Base-by-base conservation (phyloP, 2,329 filamentous ascomycete species). In the Huntiella bhutanensis region DNA sequence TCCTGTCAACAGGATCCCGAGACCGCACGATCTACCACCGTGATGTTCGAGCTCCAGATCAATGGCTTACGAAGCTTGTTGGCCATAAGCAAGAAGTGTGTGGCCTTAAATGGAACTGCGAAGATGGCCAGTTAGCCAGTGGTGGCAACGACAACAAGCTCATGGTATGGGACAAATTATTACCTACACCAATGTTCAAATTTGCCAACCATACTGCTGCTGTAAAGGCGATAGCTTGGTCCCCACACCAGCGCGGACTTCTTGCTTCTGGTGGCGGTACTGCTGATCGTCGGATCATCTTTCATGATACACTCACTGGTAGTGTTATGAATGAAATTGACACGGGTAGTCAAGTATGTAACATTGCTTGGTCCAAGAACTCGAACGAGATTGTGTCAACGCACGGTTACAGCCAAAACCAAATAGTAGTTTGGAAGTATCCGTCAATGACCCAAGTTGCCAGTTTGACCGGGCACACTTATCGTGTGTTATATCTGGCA, bases 371-470 rank as follows among this genome's bases (percentile, higher is more conserved):
- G 87, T 91, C 82, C 13, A 93, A 92, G 58, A 94, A 95, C 61
- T 94, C 85, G 5, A 94, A 95, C 59, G 91, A 98, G 62, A 86
- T 98, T 49, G 88, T 98, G 46, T 88, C 82, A 43, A 98, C 91
- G 1, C 91, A 98, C 58, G 91, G 91, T 5, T 98, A 95, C 65
- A 88, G 81, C 54, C 91, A 98, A 59, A 95, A 98, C 60, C 91
- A 96, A 61, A 95, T 98, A 55, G 88, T 96, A 34, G 85, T 98
- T 47, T 98, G 91, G 91, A 98, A 98, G 58, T 98, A 98, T 58
- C 91, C 91, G 1, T 87, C 81, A 54, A 96, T 98, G 91, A 85
- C 85, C 42, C 91, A 96, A 60, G 86, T 98, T 6, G 88, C 85
- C 36, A 93, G 84, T 54, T 68, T 98, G 40, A 98, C 91, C 0